phyloP scores from a whole-genome alignment of 202 grass and related monocot species.

The Cymbopogon flexuosus region DNA sequence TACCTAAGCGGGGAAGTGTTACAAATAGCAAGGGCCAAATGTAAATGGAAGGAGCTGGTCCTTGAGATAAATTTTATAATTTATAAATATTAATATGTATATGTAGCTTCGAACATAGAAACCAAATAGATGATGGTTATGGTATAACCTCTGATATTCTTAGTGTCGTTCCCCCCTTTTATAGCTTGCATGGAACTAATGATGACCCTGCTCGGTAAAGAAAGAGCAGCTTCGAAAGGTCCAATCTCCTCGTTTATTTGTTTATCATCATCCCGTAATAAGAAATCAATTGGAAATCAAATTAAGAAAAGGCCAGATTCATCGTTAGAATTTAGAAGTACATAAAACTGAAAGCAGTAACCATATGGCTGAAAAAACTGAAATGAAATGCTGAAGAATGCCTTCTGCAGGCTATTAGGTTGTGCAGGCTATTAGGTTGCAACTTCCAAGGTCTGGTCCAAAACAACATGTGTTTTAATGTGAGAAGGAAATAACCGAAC shows the following conservation, averaged over 20 bases:
- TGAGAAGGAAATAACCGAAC: too few species aligned
- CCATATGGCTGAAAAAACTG: neutral
- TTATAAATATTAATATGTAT: constrained; percentile 29
- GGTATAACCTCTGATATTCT: constrained; percentile 7
- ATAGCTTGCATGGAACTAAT: neutral
- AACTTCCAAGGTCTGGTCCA: neutral
- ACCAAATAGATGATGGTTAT: constrained; percentile 39
- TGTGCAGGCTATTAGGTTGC: neutral
- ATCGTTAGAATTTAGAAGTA: neutral
- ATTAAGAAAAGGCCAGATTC: neutral
- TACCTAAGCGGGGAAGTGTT: constrained; percentile 28
- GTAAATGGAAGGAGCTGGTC: constrained; percentile 44
- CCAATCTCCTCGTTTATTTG: neutral
- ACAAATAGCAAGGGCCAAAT: constrained; percentile 42
- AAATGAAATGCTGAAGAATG: neutral
- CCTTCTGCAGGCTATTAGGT: too few species aligned
- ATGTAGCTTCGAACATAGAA: constrained; percentile 34
- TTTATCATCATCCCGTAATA: neutral
- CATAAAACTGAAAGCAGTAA: neutral
- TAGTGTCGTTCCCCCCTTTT: constrained; percentile 2
- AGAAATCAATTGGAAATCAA: neutral
- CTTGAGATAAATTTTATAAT: constrained; percentile 33
- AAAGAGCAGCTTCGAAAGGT: neutral
- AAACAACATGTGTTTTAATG: neutral
- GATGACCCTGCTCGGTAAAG: neutral